A percentile compares a stretch with the other conserved stretches of the same genome.
Evolutionary conservation across 257 asterid species (phyloP).

Genomic region (Galeopsis tetrahit): DNA sequence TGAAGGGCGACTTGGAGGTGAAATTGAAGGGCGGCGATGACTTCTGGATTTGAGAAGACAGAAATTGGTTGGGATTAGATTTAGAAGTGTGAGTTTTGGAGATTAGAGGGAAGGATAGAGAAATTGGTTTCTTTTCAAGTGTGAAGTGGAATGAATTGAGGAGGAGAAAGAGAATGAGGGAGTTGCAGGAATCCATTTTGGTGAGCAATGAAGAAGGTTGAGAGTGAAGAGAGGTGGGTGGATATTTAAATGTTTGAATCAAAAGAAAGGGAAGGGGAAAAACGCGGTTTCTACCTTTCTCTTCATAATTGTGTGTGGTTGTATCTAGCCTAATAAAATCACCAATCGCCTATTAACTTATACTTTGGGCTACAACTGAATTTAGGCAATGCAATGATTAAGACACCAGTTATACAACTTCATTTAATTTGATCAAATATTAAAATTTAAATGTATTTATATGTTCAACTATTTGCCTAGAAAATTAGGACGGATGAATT

Average conservation of each 20-base stretch:
- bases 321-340: constrained; percentile 19
- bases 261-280: not conserved
- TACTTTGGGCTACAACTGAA: not conserved
- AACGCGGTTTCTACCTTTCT: constrained; percentile 40
- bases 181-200: constrained; percentile 1
- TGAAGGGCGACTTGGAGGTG: constrained; percentile 53
- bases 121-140: constrained; percentile 37
- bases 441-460: too few species aligned
- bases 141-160: constrained; percentile 34
- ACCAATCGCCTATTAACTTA: not conserved
- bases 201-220: not conserved
- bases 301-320: constrained; percentile 31
- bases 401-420: too few species aligned
- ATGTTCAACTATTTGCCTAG: too few species aligned
- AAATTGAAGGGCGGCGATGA: constrained; percentile 39
- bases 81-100: not conserved
- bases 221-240: constrained; percentile 24
- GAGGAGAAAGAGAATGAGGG: constrained; percentile 24
- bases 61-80: constrained; percentile 14
- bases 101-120: constrained; percentile 64
- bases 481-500: too few species aligned
- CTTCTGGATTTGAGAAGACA: constrained; percentile 37
- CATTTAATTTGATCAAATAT: too few species aligned
- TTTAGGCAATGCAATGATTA: too few species aligned
- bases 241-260: constrained; percentile 25